These are phyloP conservation scores for rapeseed (Brassica napus) DNA, from an alignment of 345 rosid species.

Conservation along the genomic window Da-Ae NC_063451.1:27989501-27990000, in stretches of 20 bases:
- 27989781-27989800: neutral
- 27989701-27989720: slow-evolving; percentile 16
- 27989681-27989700: slow-evolving; percentile 37
- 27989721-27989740: slow-evolving; percentile 14
- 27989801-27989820: neutral
- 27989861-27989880: neutral
- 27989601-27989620: slow-evolving; percentile 14
- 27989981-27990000: too few species aligned
- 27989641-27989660: slow-evolving; percentile 41
- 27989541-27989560: slow-evolving; percentile 11
- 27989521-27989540: neutral
- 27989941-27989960: too few species aligned
- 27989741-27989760: slow-evolving; percentile 12
- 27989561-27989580: slow-evolving; percentile 14
- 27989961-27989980: too few species aligned
- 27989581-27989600: slow-evolving; percentile 20
- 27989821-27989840: neutral
- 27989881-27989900: neutral
- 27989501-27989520: slow-evolving; percentile 6
- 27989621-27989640: slow-evolving; percentile 5
- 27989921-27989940: neutral
- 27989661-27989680: slow-evolving; percentile 39
- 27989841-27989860: neutral
- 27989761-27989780: slow-evolving; percentile 3
- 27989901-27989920: neutral